Percentiles rank a stretch among this genome's conserved stretches.
Conservation (phyloP, 2,329 filamentous ascomycete genomes). For the Fonsecaea multimorphosa region DNA sequence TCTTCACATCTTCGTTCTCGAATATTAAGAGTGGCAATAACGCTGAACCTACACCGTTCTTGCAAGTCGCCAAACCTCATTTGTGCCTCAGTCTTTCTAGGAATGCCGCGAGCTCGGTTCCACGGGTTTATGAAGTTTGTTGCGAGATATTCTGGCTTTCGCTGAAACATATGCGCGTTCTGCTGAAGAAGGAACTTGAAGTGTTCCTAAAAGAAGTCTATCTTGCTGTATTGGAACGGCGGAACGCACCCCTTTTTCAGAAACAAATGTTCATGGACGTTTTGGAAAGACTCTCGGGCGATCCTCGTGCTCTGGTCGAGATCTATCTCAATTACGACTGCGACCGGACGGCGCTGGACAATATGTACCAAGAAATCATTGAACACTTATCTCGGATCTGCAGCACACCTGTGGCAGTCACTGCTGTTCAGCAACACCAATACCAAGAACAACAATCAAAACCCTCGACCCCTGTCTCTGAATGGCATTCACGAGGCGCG, state of each 20-base stretch:
- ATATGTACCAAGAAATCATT: conserved; percentile 93
- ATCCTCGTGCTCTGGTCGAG: conserved; percentile 88
- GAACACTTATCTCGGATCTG: conserved; percentile 91
- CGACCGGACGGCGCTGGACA: conserved; percentile 87
- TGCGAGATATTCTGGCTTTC: conserved; percentile 99
- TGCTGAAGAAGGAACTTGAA: conserved; percentile 98
- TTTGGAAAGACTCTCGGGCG: conserved; percentile 79
- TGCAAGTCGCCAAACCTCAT: conserved; percentile 96
- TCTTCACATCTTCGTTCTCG: conserved; percentile 89
- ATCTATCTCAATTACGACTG: conserved; percentile 98
- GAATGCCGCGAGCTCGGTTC: conserved; percentile 92
- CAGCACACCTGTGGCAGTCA: conserved; percentile 76
- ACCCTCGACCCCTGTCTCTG: conserved; percentile 63
- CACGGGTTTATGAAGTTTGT: conserved; percentile 90
- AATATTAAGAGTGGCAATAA: conserved; percentile 90
- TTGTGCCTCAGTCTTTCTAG: conserved; percentile 92
- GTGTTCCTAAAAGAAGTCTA: conserved; percentile 99
- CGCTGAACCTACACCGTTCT: conserved; percentile 80
- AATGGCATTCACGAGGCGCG: conserved; percentile 87
- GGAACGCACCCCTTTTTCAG: conserved; percentile 83
- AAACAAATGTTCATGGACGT: conserved; percentile 91
- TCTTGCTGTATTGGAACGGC: conserved; percentile 84
- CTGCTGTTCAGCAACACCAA: conserved; percentile 77
- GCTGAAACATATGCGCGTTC: conserved; percentile 88
- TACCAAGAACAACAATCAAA: conserved; percentile 80